A percentile compares a stretch with the other conserved stretches of the same genome.
Conservation (phyloP, 2,329 filamentous ascomycete species). For the Cladosporium sp. region DNA sequence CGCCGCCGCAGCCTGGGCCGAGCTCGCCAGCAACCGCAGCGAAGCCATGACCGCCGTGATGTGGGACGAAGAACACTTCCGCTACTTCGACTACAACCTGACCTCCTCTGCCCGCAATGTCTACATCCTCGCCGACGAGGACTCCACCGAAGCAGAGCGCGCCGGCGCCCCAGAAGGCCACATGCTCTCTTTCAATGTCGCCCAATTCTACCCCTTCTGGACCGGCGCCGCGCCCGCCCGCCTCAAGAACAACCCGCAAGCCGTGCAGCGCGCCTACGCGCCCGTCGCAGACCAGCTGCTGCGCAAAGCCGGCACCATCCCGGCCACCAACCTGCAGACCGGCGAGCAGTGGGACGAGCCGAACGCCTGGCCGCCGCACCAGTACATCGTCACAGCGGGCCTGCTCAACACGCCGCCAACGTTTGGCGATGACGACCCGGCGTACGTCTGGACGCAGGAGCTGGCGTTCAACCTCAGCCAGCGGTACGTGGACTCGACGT, state of each 20-base stretch:
- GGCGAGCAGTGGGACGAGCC: slow-evolving; percentile 71
- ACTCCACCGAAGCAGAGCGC: slow-evolving; percentile 46
- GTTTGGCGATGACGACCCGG: slow-evolving; percentile 54
- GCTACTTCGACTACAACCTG: slow-evolving; percentile 70
- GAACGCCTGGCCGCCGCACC: slow-evolving; percentile 68
- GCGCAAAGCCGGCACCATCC: slow-evolving; percentile 56
- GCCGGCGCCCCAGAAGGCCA: slow-evolving; percentile 53
- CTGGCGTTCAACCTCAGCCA: slow-evolving; percentile 62
- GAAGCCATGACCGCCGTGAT: slow-evolving; percentile 63
- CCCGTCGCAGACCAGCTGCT: slow-evolving; percentile 57
- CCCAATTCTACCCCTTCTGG: slow-evolving; percentile 70
- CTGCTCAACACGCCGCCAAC: slow-evolving; percentile 61
- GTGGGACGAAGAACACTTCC: slow-evolving; percentile 63
- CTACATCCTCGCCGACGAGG: slow-evolving; percentile 53
- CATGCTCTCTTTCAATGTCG: slow-evolving; percentile 59
- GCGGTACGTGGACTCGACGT: slow-evolving; percentile 66
- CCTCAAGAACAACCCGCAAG: slow-evolving; percentile 60
- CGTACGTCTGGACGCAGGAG: slow-evolving; percentile 55
- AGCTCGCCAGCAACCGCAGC: slow-evolving; percentile 55
- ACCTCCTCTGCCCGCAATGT: slow-evolving; percentile 59
- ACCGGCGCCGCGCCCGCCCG: slow-evolving; percentile 60
- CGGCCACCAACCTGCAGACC: slow-evolving; percentile 61
- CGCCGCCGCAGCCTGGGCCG: slow-evolving; percentile 52
- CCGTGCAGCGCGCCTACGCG: slow-evolving; percentile 56
- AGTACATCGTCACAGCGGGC: slow-evolving; percentile 64